Evolutionary conservation across 2,329 filamentous ascomycete species (phyloP), one percentile per base, ranked within the genome.

Genomic region (Biscogniauxia mediterranea): DNA sequence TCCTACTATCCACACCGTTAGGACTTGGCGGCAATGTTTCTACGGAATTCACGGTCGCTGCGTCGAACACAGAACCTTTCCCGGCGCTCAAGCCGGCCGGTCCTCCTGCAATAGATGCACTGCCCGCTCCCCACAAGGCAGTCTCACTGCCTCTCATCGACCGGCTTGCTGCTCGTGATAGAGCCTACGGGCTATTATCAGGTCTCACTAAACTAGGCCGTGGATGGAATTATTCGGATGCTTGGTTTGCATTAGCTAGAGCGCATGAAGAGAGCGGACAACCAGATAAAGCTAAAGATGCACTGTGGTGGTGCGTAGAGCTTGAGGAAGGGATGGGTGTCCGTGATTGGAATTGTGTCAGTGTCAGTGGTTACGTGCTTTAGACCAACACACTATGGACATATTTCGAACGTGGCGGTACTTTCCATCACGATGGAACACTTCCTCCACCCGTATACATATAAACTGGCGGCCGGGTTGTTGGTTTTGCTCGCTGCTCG

Each of bases 261-360:
- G 93, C 92, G 9, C 91, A 97, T 71, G 95, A 99, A 76, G 87
- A 93, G 72, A 91, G 91, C 60, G 91, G 90, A 0, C 91, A 97
- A 78, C 77, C 86, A 1, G 91, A 95, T 46, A 96, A 94, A 79
- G 90, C 95, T 15, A 96, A 93, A 78, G 90, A 95, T 68, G 92
- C 93, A 53, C 82, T 98, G 6, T 98, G 95, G 95, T 98, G 94
- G 93, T 96, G 93, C 69, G 91, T 99, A 13, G 93, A 97, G 76
- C 81, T 99, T 28, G 95, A 98, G 74, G 94, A 99, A 73, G 87
- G 86, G 7, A 87, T 86, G 66, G 92, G 89, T 0, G 84, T 97
- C 54, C 86, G 95, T 60, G 84, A 85, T 61, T 98, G 94, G 95
- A 83, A 81, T 28, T 88, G 84, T 66, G 82, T 92, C 26, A 88